Evolutionary conservation across 177 flowering plant genomes (phyloP), one percentile per base, ranked within the genome.

Genomic region (Telopea speciosissima): DNA sequence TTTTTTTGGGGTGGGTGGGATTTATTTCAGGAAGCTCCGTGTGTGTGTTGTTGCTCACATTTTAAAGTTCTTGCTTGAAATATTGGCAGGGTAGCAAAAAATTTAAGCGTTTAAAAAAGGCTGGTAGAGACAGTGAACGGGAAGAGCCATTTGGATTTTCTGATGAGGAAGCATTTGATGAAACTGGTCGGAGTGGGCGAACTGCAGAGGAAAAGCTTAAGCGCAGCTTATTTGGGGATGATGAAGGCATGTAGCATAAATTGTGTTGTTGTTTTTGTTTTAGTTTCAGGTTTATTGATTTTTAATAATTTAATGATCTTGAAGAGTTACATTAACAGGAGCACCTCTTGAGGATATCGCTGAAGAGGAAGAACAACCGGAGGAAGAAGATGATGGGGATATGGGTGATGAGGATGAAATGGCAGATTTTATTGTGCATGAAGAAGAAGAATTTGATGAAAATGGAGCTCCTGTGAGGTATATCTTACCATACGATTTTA

Each of bases 341-440:
- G 79, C 78, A 26, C 89, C 79, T 13, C 84, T 83, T 62, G 97
- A 91, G 82, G 99, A 92, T 77, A 81, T 87, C 75, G 88, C 85
- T 28, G 97, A 92, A 80, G 97, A 94, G 68, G 96, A 90, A 67
- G 91, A 87, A 44, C 90, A 74, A 54, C 81, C 67, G 0, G 89
- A 83, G 66, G 88, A 80, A 73, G 97, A 80, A 73, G 97, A 86
- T 52, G 93, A 90, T 79, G 86, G 33, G 24, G 92, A 88, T 58
- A 79, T 90, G 69, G 93, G 81, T 1, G 97, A 92, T 13, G 99
- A 92, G 25, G 97, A 95, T 84, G 99, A 95, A 69, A 95, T 95
- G 99, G 90, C 89, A 6, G 94, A 91, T 74, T 95, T 95, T 75
- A 95, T 95, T 58, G 97, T 92, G 33, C 91, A 88, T 44, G 97